phyloP scores from a whole-genome alignment of 768 basidiomycete genomes.

The Lactarius hatsudake region DNA sequence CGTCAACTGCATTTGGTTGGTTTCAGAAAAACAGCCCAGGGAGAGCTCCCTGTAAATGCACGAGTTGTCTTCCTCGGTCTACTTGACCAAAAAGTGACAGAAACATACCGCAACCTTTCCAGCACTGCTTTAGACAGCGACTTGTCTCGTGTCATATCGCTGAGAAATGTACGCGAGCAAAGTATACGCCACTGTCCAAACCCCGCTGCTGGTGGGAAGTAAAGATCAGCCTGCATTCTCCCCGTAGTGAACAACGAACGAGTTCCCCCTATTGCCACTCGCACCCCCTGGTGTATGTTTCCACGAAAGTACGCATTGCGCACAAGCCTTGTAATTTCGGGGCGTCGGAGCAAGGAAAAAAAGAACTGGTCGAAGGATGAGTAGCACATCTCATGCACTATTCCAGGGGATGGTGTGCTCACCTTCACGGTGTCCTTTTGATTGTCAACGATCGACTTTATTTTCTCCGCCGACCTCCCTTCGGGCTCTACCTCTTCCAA shows the following conservation, averaged over 20 bases:
- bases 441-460: too few relatives aligned
- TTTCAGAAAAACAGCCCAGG: constrained; percentile 16
- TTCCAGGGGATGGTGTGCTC: background rate
- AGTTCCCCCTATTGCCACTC: background rate
- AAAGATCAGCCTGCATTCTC: constrained; percentile 16
- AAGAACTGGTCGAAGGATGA: background rate
- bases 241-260: background rate
- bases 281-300: constrained; percentile 6
- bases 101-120: constrained; percentile 14
- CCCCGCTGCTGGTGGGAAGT: constrained; percentile 9
- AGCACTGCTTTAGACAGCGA: background rate
- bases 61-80: background rate
- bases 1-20: constrained; percentile 19
- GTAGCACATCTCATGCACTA: background rate
- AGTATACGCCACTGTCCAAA: constrained; percentile 17
- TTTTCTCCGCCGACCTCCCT: too few relatives aligned
- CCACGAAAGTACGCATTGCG: constrained; percentile 12
- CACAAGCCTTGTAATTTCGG: background rate
- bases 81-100: background rate
- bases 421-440: constrained; percentile 11
- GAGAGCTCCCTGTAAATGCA: constrained; percentile 18
- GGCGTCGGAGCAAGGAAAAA: background rate
- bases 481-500: constrained; percentile 1
- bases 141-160: constrained; percentile 2
- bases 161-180: background rate